Evolutionary conservation across 1,284 basidiomycete genomes (phyloP).

Genomic region (Leccinum brunneo-olivaceum): DNA sequence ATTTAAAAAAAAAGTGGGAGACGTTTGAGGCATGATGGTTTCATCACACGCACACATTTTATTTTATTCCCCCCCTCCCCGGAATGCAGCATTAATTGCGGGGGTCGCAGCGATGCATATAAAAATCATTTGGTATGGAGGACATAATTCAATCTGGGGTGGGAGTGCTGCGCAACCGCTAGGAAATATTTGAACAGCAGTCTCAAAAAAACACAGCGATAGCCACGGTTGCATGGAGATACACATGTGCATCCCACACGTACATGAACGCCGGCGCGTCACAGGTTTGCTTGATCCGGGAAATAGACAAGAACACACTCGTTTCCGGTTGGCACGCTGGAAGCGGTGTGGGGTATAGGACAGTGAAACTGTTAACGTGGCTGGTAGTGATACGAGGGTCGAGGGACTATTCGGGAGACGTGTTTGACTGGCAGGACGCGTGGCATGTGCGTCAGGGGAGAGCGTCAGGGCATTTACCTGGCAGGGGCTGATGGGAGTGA

Average conservation of each 20-base stretch:
- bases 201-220: not conserved
- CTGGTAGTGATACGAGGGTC: not conserved
- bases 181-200: not conserved
- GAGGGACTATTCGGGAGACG: too few relatives aligned
- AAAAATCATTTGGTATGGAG: too few relatives aligned
- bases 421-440: too few relatives aligned
- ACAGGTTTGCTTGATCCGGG: not conserved
- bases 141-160: not conserved
- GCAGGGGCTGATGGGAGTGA: too few relatives aligned
- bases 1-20: not conserved
- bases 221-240: slow-evolving; percentile 6
- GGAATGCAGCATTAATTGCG: too few relatives aligned
- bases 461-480: not conserved
- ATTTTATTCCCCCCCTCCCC: not conserved
- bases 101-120: too few relatives aligned
- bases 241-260: not conserved
- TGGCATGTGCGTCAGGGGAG: too few relatives aligned
- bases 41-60: too few relatives aligned
- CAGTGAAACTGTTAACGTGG: too few relatives aligned
- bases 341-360: too few relatives aligned
- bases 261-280: slow-evolving; percentile 1
- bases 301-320: too few relatives aligned
- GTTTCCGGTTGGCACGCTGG: too few relatives aligned
- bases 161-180: slow-evolving; percentile 3
- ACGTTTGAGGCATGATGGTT: slow-evolving; percentile 3